Evolutionary conservation across 306 rosid genomes (phyloP).

Genomic region (Ceratonia siliqua): DNA sequence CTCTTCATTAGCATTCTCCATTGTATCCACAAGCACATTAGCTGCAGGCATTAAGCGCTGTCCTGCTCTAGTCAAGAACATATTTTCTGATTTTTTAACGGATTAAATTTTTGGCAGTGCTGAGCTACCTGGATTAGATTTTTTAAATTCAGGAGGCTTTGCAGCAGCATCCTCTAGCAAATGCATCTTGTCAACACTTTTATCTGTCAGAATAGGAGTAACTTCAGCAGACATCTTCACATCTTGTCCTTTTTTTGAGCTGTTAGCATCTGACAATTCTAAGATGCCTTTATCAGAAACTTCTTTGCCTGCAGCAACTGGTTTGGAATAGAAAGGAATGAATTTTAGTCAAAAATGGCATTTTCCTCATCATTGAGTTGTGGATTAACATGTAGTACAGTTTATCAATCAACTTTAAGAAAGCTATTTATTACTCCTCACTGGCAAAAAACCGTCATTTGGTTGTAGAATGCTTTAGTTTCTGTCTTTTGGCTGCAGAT

Average conservation of each 20-base stretch:
- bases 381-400: background rate
- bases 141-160: slow-evolving; percentile 34
- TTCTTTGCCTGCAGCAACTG: slow-evolving; percentile 46
- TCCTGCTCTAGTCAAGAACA: slow-evolving; percentile 29
- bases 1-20: slow-evolving; percentile 13
- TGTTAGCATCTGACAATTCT: slow-evolving; percentile 33
- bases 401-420: background rate
- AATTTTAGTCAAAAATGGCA: slow-evolving; percentile 25
- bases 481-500: slow-evolving; percentile 52
- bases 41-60: slow-evolving; percentile 35
- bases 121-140: slow-evolving; percentile 28
- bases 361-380: slow-evolving; percentile 1
- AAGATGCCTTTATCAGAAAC: slow-evolving; percentile 35
- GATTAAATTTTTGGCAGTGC: slow-evolving; percentile 27
- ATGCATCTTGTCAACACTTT: slow-evolving; percentile 37
- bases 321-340: slow-evolving; percentile 25
- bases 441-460: slow-evolving; percentile 45
- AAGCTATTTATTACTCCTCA: slow-evolving; percentile 37
- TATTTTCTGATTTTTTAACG: slow-evolving; percentile 2
- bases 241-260: slow-evolving; percentile 30
- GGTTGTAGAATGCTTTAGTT: slow-evolving; percentile 41
- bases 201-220: slow-evolving; percentile 27
- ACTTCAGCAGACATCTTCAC: slow-evolving; percentile 33
- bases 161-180: slow-evolving; percentile 33
- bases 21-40: slow-evolving; percentile 22